phyloP scores from a whole-genome alignment of 768 basidiomycete species.

The Boletus sp. region DNA sequence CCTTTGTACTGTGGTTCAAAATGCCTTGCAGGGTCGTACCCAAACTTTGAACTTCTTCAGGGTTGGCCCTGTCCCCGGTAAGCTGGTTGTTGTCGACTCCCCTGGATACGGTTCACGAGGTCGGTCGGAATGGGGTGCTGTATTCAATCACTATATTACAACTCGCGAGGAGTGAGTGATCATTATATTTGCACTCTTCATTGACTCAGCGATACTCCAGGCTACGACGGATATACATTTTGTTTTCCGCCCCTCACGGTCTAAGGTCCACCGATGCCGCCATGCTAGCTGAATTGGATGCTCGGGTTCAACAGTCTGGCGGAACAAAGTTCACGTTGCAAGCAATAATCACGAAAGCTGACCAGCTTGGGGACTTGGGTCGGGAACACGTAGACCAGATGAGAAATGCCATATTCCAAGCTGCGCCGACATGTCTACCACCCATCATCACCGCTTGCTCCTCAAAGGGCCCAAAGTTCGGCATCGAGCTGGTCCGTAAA shows the following conservation, averaged over 20 bases:
- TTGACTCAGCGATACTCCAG: conserved; percentile 33
- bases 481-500: conserved; percentile 52
- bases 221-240: conserved; percentile 64
- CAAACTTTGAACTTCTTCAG: conserved; percentile 68
- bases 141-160: conserved; percentile 64
- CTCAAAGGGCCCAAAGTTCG: conserved; percentile 49
- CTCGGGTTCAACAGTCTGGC: conserved; percentile 29
- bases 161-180: conserved; percentile 56
- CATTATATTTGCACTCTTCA: background rate
- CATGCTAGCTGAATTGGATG: conserved; percentile 56
- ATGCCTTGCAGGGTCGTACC: conserved; percentile 57
- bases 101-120: conserved; percentile 79
- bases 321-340: conserved; percentile 58
- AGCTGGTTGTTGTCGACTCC: conserved; percentile 69
- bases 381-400: conserved; percentile 39
- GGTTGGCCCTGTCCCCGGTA: conserved; percentile 53
- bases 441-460: conserved; percentile 56
- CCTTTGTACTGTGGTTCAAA: background rate
- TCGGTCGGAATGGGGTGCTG: conserved; percentile 67
- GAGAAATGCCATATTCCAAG: conserved; percentile 48
- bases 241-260: conserved; percentile 67
- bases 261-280: conserved; percentile 51
- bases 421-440: conserved; percentile 58
- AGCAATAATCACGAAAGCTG: conserved; percentile 69
- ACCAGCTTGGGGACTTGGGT: conserved; percentile 42